Conservation (phyloP, 352 stramenopile species). For the Phytophthora ramorum region DNA sequence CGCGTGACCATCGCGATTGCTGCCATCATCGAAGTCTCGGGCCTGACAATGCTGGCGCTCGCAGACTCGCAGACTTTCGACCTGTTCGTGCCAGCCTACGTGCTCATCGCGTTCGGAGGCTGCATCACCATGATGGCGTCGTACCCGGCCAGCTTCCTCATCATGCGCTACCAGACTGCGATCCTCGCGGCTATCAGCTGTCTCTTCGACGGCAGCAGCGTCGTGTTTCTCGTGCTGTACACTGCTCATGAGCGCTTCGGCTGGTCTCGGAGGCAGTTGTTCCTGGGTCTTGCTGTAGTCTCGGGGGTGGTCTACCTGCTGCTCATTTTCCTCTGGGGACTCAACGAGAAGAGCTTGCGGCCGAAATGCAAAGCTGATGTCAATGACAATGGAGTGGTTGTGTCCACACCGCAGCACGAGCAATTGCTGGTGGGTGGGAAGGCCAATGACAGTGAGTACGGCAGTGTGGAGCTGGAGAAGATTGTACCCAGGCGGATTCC, state of each 20-base stretch:
- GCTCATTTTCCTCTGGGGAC: slow-evolving; percentile 77
- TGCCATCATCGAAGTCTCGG: slow-evolving; percentile 72
- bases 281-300: slow-evolving; percentile 55
- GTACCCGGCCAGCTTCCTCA: slow-evolving; percentile 77
- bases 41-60: slow-evolving; percentile 72
- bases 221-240: slow-evolving; percentile 79
- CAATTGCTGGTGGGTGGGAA: slow-evolving; percentile 36
- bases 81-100: slow-evolving; percentile 77
- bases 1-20: slow-evolving; percentile 59
- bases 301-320: slow-evolving; percentile 59
- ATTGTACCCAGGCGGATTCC: slow-evolving; percentile 11
- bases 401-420: slow-evolving; percentile 33
- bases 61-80: slow-evolving; percentile 81
- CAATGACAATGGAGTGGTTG: slow-evolving; percentile 18
- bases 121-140: slow-evolving; percentile 87
- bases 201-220: slow-evolving; percentile 78
- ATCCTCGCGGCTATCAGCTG: slow-evolving; percentile 84
- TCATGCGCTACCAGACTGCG: slow-evolving; percentile 76
- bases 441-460: slow-evolving; percentile 32
- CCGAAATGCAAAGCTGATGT: slow-evolving; percentile 22
- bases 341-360: slow-evolving; percentile 70
- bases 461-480: slow-evolving; percentile 29
- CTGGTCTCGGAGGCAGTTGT: slow-evolving; percentile 51
- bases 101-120: slow-evolving; percentile 71
- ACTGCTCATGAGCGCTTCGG: slow-evolving; percentile 56